phyloP scores from a whole-genome alignment of 805 yeast species.

The Ogataea philodendri region DNA sequence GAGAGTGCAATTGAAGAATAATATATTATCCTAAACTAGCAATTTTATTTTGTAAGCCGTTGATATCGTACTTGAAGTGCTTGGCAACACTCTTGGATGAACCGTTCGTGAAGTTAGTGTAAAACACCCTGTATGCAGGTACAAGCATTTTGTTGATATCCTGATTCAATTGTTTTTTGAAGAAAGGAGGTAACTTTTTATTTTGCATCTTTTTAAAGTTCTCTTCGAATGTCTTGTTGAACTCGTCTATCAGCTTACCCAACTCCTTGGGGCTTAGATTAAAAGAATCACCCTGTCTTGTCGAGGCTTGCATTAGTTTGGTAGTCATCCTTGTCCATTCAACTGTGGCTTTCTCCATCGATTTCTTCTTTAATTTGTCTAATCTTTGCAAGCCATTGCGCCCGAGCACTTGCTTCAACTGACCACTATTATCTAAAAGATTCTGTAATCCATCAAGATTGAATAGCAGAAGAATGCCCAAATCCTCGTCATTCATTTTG shows the following conservation, averaged over 20 bases:
- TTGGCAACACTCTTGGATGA: conserved; percentile 69
- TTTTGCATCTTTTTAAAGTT: conserved; percentile 63
- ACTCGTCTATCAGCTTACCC: conserved; percentile 55
- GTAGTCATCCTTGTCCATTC: conserved; percentile 83
- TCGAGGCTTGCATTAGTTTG: conserved; percentile 75
- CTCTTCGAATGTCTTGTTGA: conserved; percentile 81
- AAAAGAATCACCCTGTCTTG: conserved; percentile 51
- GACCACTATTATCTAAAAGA: conserved; percentile 52
- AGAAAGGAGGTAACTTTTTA: conserved; percentile 34
- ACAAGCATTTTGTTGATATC: conserved; percentile 72
- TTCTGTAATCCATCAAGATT: conserved; percentile 76
- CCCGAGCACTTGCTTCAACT: conserved; percentile 52
- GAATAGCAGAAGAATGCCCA: conserved; percentile 71
- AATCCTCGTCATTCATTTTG: conserved; percentile 42
- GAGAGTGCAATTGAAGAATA: conserved; percentile 16
- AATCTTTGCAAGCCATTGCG: conserved; percentile 59
- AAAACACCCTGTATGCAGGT: conserved; percentile 83
- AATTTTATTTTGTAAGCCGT: conserved; percentile 34
- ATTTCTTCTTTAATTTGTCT: conserved; percentile 68
- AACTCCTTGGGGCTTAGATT: conserved; percentile 72
- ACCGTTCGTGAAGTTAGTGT: conserved; percentile 74
- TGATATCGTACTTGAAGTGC: conserved; percentile 63
- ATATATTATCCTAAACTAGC: conserved; percentile 28
- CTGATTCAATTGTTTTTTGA: conserved; percentile 60
- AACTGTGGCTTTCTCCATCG: conserved; percentile 64